These are phyloP conservation scores for Candida smagusa DNA, from an alignment of 1,139 yeast species.

Conservation along the genomic window DNA sequence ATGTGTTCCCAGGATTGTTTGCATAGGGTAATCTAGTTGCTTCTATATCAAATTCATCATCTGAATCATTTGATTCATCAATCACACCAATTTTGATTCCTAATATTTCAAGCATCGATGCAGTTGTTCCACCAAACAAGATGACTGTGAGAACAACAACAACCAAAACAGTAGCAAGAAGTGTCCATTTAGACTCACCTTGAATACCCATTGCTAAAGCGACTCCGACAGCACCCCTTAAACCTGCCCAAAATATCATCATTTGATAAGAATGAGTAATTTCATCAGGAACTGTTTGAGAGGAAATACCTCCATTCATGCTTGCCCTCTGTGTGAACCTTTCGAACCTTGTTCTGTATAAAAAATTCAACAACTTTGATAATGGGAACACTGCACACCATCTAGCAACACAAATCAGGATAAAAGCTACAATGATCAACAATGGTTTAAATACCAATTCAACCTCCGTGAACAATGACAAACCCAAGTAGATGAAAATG, in stretches of 20 bases:
- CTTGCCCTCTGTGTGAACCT: slow-evolving; percentile 32
- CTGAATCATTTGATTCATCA: slow-evolving; percentile 71
- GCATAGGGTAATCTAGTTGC: slow-evolving; percentile 50
- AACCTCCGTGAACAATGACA: slow-evolving; percentile 92
- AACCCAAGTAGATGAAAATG: slow-evolving; percentile 90
- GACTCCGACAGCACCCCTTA: slow-evolving; percentile 98
- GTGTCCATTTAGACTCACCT: slow-evolving; percentile 87
- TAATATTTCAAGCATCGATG: slow-evolving; percentile 92
- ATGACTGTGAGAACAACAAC: slow-evolving; percentile 96
- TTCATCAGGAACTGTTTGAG: slow-evolving; percentile 67
- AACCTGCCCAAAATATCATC: slow-evolving; percentile 99
- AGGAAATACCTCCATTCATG: slow-evolving; percentile 37
- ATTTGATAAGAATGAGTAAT: slow-evolving; percentile 94
- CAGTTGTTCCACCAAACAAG: slow-evolving; percentile 96
- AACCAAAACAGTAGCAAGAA: slow-evolving; percentile 90
- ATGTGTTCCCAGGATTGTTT: slow-evolving; percentile 13
- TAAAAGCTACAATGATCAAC: slow-evolving; percentile 82
- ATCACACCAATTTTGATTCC: slow-evolving; percentile 91
- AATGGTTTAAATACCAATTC: slow-evolving; percentile 92
- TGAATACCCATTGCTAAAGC: slow-evolving; percentile 97
- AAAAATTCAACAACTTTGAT: slow-evolving; percentile 78
- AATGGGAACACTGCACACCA: slow-evolving; percentile 98
- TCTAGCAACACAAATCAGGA: slow-evolving; percentile 90
- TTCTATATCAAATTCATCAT: slow-evolving; percentile 94
- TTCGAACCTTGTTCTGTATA: slow-evolving; percentile 55